Conservation (phyloP, 345 rosid genomes). For the Citropsis articulata region DNA sequence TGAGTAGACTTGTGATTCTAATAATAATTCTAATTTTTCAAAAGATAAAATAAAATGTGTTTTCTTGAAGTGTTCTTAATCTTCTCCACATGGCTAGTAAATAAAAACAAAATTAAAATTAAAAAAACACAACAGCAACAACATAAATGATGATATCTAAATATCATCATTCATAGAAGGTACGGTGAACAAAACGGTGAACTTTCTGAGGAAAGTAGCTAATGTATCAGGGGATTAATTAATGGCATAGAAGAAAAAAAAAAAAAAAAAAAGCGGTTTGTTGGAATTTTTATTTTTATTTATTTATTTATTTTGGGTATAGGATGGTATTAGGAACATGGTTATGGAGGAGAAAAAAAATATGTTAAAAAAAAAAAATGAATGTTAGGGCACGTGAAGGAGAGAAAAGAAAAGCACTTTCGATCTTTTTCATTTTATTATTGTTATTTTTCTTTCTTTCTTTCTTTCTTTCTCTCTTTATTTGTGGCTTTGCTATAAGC, state of each 20-base stretch:
- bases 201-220: too few relatives aligned
- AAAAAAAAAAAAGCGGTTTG: not conserved
- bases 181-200: not conserved
- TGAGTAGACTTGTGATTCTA: too few relatives aligned
- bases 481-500: not conserved
- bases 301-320: not conserved
- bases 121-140: too few relatives aligned
- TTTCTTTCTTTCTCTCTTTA: not conserved
- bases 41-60: too few relatives aligned
- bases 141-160: too few relatives aligned
- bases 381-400: constrained; percentile 30
- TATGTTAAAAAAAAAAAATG: not conserved
- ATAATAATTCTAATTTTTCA: too few relatives aligned
- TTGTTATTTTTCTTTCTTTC: not conserved
- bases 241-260: too few relatives aligned
- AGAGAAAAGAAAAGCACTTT: not conserved
- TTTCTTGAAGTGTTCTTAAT: too few relatives aligned
- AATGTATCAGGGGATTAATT: too few relatives aligned
- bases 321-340: too few relatives aligned
- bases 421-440: not conserved
- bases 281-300: not conserved
- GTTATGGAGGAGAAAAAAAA: not conserved
- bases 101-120: too few relatives aligned
- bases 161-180: not conserved
- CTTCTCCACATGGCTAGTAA: too few relatives aligned